phyloP scores from a whole-genome alignment of 129 eudicot species.

The Centaurea solstitialis region DNA sequence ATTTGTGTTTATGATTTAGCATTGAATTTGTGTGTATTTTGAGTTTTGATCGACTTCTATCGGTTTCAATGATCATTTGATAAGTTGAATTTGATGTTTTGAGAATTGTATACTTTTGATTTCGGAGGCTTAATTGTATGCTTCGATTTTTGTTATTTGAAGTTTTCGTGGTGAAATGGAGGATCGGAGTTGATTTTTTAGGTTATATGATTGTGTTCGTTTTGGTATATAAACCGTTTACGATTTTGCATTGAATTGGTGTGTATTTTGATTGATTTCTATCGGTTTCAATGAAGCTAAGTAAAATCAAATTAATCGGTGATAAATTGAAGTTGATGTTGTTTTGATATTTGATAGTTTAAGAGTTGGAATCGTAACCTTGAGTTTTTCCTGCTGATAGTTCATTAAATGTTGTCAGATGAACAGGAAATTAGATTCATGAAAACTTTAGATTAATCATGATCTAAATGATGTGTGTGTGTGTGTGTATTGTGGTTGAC shows the following conservation, averaged over 20 bases:
- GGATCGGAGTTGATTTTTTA: too few species aligned
- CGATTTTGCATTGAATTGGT: slow-evolving; percentile 11
- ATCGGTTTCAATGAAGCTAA: neutral
- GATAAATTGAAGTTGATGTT: too few species aligned
- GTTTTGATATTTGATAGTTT: neutral
- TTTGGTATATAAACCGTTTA: neutral
- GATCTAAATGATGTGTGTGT: slow-evolving; percentile 3
- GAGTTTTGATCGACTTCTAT: neutral
- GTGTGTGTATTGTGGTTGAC: neutral
- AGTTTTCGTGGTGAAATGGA: too few species aligned
- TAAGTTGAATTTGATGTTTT: too few species aligned
- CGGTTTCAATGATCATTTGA: neutral
- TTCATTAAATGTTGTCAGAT: too few species aligned
- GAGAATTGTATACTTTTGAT: too few species aligned
- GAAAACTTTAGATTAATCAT: neutral
- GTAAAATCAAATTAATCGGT: too few species aligned
- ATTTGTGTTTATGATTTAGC: slow-evolving; percentile 11
- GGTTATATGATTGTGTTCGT: slow-evolving; percentile 13
- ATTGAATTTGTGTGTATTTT: neutral
- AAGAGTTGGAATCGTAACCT: too few species aligned
- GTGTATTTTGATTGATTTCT: neutral
- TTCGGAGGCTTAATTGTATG: too few species aligned
- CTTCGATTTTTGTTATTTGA: too few species aligned
- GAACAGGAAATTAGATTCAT: neutral
- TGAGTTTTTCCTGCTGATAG: too few species aligned